Evolutionary conservation across 176 grass and related monocot genomes (phyloP).

Genomic region (Phoenix dactylifera): DNA sequence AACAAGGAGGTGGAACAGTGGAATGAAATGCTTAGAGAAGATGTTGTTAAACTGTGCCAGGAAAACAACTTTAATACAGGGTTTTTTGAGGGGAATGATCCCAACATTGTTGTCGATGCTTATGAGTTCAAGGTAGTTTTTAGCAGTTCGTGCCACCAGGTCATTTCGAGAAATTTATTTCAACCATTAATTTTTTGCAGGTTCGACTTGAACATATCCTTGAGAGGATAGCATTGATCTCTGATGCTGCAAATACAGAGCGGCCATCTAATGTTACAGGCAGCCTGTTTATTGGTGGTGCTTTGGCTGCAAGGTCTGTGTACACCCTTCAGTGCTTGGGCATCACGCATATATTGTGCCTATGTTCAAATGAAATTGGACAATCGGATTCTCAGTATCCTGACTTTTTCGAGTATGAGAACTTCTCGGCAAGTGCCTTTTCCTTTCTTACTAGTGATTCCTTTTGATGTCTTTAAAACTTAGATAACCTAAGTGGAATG

Average conservation of each 20-base stretch:
- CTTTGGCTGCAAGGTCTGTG: conserved; percentile 87
- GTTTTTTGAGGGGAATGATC: conserved; percentile 84
- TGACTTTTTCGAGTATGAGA: conserved; percentile 85
- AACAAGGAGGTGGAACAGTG: conserved; percentile 79
- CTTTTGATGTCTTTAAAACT: not conserved
- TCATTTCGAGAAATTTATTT: too few species aligned
- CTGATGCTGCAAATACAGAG: conserved; percentile 82
- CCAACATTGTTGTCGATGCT: conserved; percentile 78
- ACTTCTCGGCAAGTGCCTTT: conserved; percentile 75
- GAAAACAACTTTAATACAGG: conserved; percentile 89
- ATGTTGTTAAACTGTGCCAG: conserved; percentile 88
- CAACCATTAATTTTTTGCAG: conserved; percentile 30
- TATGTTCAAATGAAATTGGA: conserved; percentile 98
- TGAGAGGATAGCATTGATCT: conserved; percentile 81
- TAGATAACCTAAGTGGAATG: not conserved
- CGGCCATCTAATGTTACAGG: conserved; percentile 65
- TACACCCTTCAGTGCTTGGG: conserved; percentile 83
- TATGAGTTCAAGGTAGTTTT: conserved; percentile 71
- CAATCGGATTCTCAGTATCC: conserved; percentile 97
- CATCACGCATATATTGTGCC: conserved; percentile 88
- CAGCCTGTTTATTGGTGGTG: conserved; percentile 79
- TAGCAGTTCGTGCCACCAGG: too few species aligned
- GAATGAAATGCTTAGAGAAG: conserved; percentile 57
- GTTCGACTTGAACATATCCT: conserved; percentile 93
- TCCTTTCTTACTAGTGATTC: not conserved